Percentiles rank a stretch among this genome's conserved stretches.
These are phyloP conservation scores for Jamesozyma rosinii DNA, from an alignment of 805 yeast genomes.

Conservation along the genomic window DNA sequence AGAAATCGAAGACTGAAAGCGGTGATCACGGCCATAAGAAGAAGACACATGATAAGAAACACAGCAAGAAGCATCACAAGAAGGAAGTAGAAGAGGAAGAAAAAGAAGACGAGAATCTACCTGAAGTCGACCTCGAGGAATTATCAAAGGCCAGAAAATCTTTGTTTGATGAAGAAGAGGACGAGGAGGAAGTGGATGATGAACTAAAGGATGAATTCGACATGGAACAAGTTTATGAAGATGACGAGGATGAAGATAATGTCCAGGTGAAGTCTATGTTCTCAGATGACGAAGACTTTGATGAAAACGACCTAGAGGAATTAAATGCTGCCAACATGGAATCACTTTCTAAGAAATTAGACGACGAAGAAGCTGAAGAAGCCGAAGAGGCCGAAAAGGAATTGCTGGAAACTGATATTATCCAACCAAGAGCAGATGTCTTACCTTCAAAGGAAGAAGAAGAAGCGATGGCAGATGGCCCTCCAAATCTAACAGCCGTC, in stretches of 20 bases:
- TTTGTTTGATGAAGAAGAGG: constrained; percentile 54
- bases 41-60: constrained; percentile 7
- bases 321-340: constrained; percentile 80
- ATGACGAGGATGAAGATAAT: constrained; percentile 31
- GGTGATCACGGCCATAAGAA: constrained; percentile 1
- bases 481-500: constrained; percentile 69
- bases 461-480: constrained; percentile 42
- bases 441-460: constrained; percentile 66
- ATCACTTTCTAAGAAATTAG: constrained; percentile 58
- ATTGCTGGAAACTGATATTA: constrained; percentile 46
- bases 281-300: constrained; percentile 63
- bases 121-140: constrained; percentile 61
- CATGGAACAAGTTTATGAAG: constrained; percentile 45
- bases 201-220: constrained; percentile 44
- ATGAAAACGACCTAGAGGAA: constrained; percentile 54
- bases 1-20: constrained; percentile 7
- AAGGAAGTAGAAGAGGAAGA: constrained; percentile 2
- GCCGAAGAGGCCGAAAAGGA: constrained; percentile 57
- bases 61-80: constrained; percentile 10
- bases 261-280: constrained; percentile 55
- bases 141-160: constrained; percentile 61
- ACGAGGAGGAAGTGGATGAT: constrained; percentile 24
- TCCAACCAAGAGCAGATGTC: constrained; percentile 67
- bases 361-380: constrained; percentile 48
- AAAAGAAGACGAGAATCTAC: constrained; percentile 33